Evolutionary conservation across 108 stramenopile species (phyloP).

Genomic region (Nannochloropsis salina): DNA sequence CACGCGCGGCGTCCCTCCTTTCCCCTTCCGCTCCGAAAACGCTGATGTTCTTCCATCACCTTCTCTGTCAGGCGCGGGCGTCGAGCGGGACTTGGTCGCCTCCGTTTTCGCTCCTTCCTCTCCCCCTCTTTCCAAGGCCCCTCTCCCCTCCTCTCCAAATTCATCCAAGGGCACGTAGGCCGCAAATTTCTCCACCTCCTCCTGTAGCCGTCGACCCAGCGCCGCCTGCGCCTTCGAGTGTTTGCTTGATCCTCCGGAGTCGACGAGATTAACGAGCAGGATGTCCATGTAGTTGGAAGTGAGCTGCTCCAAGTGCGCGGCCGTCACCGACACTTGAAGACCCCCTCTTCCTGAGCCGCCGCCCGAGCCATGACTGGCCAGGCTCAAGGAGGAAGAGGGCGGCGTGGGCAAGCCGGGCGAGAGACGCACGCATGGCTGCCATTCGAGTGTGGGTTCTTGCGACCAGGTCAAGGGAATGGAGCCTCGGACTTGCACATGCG

Average conservation of each 20-base stretch:
- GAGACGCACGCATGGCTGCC: constrained; percentile 10
- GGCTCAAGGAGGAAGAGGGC: not conserved
- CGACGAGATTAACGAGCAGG: not conserved
- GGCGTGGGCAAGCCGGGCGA: not conserved
- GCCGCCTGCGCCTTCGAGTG: not conserved
- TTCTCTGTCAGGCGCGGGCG: not conserved
- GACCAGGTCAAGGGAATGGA: not conserved
- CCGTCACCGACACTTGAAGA: not conserved
- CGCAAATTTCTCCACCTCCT: not conserved
- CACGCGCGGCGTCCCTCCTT: not conserved
- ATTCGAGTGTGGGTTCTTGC: not conserved
- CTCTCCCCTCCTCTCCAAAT: not conserved
- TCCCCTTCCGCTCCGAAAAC: not conserved
- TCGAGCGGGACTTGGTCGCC: not conserved
- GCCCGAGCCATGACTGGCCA: not conserved
- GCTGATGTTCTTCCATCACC: too few species aligned
- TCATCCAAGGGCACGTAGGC: not conserved
- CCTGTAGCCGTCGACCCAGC: not conserved
- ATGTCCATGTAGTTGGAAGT: not conserved
- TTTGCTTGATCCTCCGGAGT: not conserved
- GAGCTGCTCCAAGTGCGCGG: constrained; percentile 4
- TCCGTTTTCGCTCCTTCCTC: not conserved
- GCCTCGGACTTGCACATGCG: not conserved
- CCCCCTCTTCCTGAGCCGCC: not conserved
- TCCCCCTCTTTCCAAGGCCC: not conserved